phyloP scores from a whole-genome alignment of 2,329 filamentous ascomycete species.

The Neoarthrinium moseri region DNA sequence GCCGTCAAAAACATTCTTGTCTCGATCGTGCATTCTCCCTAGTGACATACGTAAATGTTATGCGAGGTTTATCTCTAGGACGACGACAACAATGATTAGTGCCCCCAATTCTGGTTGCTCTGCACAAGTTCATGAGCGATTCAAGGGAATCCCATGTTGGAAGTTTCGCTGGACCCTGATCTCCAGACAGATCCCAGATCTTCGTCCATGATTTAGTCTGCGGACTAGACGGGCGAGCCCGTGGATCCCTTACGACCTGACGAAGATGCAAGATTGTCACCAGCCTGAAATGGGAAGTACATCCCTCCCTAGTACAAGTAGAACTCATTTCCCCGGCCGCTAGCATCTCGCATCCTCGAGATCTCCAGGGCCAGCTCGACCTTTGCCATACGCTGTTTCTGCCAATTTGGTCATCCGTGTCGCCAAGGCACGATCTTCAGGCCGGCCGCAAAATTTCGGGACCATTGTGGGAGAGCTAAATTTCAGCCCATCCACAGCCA shows the following conservation, averaged over 20 bases:
- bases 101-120: not conserved
- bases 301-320: not conserved
- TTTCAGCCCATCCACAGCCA: slow-evolving; percentile 1
- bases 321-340: slow-evolving; percentile 5
- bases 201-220: not conserved
- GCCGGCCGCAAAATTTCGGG: not conserved
- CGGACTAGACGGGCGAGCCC: not conserved
- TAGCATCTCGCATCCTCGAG: too few relatives aligned
- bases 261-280: not conserved
- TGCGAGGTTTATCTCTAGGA: slow-evolving; percentile 10
- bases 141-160: not conserved
- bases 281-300: not conserved
- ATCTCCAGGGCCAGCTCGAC: slow-evolving; percentile 1
- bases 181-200: not conserved
- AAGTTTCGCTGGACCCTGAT: not conserved
- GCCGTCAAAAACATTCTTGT: slow-evolving; percentile 17
- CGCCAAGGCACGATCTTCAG: slow-evolving; percentile 3
- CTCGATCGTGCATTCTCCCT: too few relatives aligned
- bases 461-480: not conserved
- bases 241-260: slow-evolving; percentile 1
- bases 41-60: too few relatives aligned
- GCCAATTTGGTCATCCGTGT: not conserved
- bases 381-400: not conserved
- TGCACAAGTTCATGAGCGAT: not conserved
- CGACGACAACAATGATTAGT: slow-evolving; percentile 18